A percentile compares a stretch with the other conserved stretches of the same genome.
Evolutionary conservation across 164 flowering plant species (phyloP).

Genomic region (Macadamia integrifolia): DNA sequence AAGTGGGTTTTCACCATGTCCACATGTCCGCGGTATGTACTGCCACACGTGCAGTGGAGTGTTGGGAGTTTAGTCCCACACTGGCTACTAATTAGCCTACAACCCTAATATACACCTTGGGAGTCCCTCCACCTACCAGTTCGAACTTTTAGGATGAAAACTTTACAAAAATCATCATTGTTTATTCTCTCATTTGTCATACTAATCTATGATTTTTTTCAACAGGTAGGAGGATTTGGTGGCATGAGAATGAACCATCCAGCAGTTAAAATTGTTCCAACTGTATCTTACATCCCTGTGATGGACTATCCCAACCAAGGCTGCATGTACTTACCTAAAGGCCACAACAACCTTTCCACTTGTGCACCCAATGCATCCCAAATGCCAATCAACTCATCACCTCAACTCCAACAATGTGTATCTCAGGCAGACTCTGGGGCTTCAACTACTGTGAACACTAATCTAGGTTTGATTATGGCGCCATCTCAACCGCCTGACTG

Average conservation of each 20-base stretch:
- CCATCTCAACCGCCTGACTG: neutral
- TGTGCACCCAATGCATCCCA: conserved; percentile 1
- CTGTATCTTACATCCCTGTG: conserved; percentile 5
- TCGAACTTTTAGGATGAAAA: too few relatives aligned
- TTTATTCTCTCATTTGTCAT: neutral
- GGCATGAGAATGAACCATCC: conserved; percentile 1
- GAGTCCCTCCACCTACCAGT: too few relatives aligned
- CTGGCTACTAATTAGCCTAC: too few relatives aligned
- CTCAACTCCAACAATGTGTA: neutral
- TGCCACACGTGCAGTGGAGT: too few relatives aligned
- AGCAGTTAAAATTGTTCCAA: conserved; percentile 4
- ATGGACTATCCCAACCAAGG: neutral
- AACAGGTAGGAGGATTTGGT: neutral
- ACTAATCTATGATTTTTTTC: neutral
- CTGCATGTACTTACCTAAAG: neutral
- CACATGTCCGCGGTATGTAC: too few relatives aligned
- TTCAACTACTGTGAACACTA: neutral
- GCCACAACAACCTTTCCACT: neutral
- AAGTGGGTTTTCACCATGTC: too few relatives aligned
- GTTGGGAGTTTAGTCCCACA: too few relatives aligned
- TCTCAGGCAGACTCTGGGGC: neutral
- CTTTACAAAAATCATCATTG: too few relatives aligned
- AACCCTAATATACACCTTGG: too few relatives aligned
- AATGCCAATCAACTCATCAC: neutral
- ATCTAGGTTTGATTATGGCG: conserved; percentile 11